phyloP scores from a whole-genome alignment of 140 eudicot genomes.

The Stevia rebaudiana region DNA sequence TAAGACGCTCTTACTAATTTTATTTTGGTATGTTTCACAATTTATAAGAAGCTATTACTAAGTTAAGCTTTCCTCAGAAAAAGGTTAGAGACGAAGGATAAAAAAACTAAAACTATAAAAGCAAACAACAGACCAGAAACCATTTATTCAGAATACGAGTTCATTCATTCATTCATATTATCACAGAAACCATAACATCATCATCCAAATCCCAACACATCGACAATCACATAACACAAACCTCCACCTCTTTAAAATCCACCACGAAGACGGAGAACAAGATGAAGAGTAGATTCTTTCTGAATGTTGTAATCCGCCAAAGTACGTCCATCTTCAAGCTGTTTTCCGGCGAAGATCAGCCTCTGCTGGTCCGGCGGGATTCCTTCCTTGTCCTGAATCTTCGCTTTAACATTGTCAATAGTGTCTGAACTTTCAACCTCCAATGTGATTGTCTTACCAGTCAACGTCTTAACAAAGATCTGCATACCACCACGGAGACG shows the following conservation, averaged over 20 bases:
- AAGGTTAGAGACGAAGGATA: too few species aligned
- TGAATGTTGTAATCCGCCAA: slow-evolving; percentile 27
- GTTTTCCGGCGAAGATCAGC: slow-evolving; percentile 22
- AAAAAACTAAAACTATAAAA: too few species aligned
- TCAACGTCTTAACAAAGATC: slow-evolving; percentile 21
- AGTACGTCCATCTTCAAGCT: slow-evolving; percentile 23
- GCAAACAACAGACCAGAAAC: too few species aligned
- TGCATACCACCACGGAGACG: slow-evolving; percentile 21
- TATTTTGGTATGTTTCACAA: too few species aligned
- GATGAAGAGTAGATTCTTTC: slow-evolving; percentile 29
- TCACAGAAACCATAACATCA: background rate
- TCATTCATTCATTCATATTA: background rate
- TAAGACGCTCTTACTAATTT: too few species aligned
- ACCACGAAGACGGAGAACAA: slow-evolving; percentile 31
- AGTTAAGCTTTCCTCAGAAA: too few species aligned
- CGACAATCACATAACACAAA: background rate
- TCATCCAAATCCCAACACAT: background rate
- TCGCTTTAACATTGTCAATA: slow-evolving; percentile 15
- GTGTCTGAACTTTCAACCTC: slow-evolving; percentile 23
- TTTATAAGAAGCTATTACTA: too few species aligned
- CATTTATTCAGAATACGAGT: too few species aligned
- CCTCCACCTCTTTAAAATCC: background rate
- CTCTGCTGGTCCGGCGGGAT: slow-evolving; percentile 30
- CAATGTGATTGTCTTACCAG: slow-evolving; percentile 21
- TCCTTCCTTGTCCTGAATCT: slow-evolving; percentile 29